Percentiles rank a stretch among this genome's conserved stretches.
Conservation (phyloP, 1,284 basidiomycete genomes). For the Hymenochaete sp. region DNA sequence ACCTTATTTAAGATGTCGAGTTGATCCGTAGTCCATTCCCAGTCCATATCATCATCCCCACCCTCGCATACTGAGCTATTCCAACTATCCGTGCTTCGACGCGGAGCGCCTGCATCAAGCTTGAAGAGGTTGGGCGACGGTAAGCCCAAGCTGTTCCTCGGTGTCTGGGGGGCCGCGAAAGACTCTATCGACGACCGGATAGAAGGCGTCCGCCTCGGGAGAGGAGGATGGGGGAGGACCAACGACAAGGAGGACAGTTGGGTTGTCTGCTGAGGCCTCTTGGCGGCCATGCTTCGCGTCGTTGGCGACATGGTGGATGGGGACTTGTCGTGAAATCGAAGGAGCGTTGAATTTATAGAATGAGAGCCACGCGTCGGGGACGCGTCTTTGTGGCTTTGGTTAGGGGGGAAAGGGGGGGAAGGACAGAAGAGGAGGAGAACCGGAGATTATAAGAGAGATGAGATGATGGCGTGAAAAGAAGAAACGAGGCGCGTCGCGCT, state of each 20-base stretch:
- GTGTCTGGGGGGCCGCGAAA: conserved; percentile 31
- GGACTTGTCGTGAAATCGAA: too few species aligned
- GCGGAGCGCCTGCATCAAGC: conserved; percentile 43
- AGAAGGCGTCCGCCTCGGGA: conserved; percentile 27
- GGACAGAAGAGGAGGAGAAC: too few species aligned
- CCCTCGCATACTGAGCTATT: conserved; percentile 62
- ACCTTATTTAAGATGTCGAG: conserved; percentile 57
- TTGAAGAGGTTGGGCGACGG: conserved; percentile 33
- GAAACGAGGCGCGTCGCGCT: too few species aligned
- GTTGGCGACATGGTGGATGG: too few species aligned
- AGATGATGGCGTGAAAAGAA: too few species aligned
- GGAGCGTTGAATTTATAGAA: too few species aligned
- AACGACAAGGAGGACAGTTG: conserved; percentile 29
- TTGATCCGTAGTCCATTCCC: conserved; percentile 69
- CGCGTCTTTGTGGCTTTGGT: too few species aligned
- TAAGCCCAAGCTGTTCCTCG: conserved; percentile 26
- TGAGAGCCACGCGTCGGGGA: too few species aligned
- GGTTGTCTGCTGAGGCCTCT: conserved; percentile 22
- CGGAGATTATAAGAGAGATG: too few species aligned
- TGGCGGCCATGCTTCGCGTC: too few species aligned
- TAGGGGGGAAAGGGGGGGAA: too few species aligned
- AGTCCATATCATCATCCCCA: conserved; percentile 47
- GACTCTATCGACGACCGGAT: conserved; percentile 24
- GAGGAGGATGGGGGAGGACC: conserved; percentile 29
- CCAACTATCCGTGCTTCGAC: conserved; percentile 75